Percentiles rank a stretch among this genome's conserved stretches.
Evolutionary conservation across 257 asterid genomes (phyloP).

Genomic region (Ophiorrhiza pumila): DNA sequence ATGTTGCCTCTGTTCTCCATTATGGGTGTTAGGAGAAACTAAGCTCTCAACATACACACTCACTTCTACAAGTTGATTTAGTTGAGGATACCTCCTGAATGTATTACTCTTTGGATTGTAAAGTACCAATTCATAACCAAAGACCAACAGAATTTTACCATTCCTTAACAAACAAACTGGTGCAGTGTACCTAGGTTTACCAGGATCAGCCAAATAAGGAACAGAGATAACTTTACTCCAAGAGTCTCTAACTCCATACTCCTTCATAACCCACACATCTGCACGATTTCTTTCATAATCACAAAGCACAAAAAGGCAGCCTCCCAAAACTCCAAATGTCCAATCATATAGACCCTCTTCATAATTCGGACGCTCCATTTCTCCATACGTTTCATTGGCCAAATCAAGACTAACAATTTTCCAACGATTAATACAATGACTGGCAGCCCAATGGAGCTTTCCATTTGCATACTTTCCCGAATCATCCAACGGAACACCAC

Average conservation of each 20-base stretch:
- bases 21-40: conserved; percentile 22
- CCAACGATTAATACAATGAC: conserved; percentile 28
- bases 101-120: conserved; percentile 31
- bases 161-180: conserved; percentile 37
- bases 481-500: conserved; percentile 27
- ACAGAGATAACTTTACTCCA: conserved; percentile 46
- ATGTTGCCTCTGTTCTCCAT: background rate
- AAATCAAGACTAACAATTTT: conserved; percentile 46
- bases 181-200: conserved; percentile 13
- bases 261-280: conserved; percentile 52
- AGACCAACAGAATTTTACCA: conserved; percentile 38
- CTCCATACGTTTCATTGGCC: conserved; percentile 34
- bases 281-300: conserved; percentile 13
- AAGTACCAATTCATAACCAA: conserved; percentile 28
- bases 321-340: conserved; percentile 33
- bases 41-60: conserved; percentile 39
- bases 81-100: conserved; percentile 33
- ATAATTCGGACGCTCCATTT: conserved; percentile 31
- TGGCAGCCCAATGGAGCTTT: conserved; percentile 51
- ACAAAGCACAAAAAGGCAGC: conserved; percentile 38
- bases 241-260: conserved; percentile 28
- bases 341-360: conserved; percentile 21
- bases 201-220: conserved; percentile 31
- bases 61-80: conserved; percentile 15
- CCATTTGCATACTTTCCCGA: conserved; percentile 42